phyloP scores from a whole-genome alignment of 345 rosid genomes.

The Dovyalis caffra region DNA sequence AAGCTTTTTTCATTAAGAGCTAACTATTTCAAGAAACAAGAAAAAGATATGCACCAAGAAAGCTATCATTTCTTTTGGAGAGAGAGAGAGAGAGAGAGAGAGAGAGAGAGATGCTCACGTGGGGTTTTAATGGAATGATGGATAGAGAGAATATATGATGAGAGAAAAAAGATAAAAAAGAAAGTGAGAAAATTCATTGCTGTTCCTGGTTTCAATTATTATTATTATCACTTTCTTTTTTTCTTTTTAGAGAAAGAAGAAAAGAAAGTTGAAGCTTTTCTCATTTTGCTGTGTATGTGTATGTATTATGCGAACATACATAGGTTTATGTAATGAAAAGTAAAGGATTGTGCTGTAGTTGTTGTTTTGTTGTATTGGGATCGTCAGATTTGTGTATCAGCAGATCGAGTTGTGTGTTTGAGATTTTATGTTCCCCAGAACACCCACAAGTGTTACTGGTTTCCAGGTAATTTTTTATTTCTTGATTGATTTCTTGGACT shows the following conservation, averaged over 20 bases:
- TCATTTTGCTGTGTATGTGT: not conserved
- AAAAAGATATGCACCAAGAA: conserved; percentile 14
- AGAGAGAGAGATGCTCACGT: conserved; percentile 41
- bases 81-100: no score
- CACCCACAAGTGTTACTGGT: conserved; percentile 49
- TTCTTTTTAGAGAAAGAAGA: not conserved
- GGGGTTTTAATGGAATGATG: conserved; percentile 47
- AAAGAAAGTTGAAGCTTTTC: not conserved
- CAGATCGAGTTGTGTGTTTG: conserved; percentile 43
- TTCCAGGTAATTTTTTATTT: conserved; percentile 52
- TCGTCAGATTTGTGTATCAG: conserved; percentile 37
- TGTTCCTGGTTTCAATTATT: conserved; percentile 23
- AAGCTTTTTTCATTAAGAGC: conserved; percentile 8
- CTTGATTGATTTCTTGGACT: conserved; percentile 16
- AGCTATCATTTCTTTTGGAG: conserved; percentile 26
- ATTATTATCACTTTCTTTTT: conserved; percentile 24
- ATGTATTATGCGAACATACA: conserved; percentile 7
- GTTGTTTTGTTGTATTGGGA: conserved; percentile 32
- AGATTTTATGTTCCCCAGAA: conserved; percentile 51
- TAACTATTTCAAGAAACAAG: conserved; percentile 9
- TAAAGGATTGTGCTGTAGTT: conserved; percentile 17
- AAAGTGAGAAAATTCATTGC: conserved; percentile 31
- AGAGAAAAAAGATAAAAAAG: conserved; percentile 25
- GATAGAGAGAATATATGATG: conserved; percentile 45
- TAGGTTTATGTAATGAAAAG: conserved; percentile 28